Evolutionary conservation across 2,329 filamentous ascomycete genomes (phyloP), one percentile per base, ranked within the genome.

Genomic region (Fusarium drepaniforme): DNA sequence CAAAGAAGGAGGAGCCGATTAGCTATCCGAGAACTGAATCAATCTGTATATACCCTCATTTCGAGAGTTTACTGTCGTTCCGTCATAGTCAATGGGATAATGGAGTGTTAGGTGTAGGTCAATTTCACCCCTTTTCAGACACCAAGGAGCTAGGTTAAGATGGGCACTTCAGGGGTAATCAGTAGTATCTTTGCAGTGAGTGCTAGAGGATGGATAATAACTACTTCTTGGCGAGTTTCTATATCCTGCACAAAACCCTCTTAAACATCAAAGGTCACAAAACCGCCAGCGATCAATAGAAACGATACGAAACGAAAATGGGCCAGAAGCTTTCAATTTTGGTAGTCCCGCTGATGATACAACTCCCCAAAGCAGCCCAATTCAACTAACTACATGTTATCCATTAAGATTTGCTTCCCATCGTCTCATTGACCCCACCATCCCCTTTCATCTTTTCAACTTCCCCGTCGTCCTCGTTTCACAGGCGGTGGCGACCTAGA

Each of bases 401-500:
- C 65, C 68, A 72, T 69, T 61, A 68, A 53, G 49, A 66, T 67
- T 49, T 28, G 58, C 28, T 69, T 57, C 30, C 13, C 38, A 30
- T 63, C 28, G 35, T 68, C 37, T 51, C 59, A 18, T 56, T 25
- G 21, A 40, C 59, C 18, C 37, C 51, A 13, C 33, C 28, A 30
- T 28, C 56, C 21, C n/a, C 57, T 58, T 62, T 40, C 21, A 15
- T 58, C 44, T 56, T 49, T 51, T 79, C 68, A 80, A 62, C 74
- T 78, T 37, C 75, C 77, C n/a, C 77, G 78, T 51, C 81, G 75
- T 46, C 79, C 81, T 44, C 80, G 80, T 67, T 82, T 82, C 74
- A 79, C 70, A 12, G 80, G 80, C 11, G 80, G 79, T 40, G 81
- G 81, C 30, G 81, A 82, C 57, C 78, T 70, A 23, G 81, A 82